A percentile compares a stretch with the other conserved stretches of the same genome.
Evolutionary conservation across 2,329 filamentous ascomycete genomes (phyloP).

Genomic region (Cryphonectria naterciae): DNA sequence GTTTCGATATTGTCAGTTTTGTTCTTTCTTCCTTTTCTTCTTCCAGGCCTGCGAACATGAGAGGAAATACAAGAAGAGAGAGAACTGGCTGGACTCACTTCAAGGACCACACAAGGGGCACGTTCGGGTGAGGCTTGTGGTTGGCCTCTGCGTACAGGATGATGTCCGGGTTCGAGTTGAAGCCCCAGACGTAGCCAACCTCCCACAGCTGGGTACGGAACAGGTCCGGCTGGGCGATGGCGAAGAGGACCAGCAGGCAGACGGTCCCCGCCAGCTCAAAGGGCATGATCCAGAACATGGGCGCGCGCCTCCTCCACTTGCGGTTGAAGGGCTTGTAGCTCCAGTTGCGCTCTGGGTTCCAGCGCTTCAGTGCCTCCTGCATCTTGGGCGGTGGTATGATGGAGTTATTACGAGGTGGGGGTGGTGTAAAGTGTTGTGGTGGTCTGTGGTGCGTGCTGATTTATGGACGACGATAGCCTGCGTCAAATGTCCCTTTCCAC

Average conservation of each 20-base stretch:
- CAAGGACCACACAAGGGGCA: conserved; percentile 74
- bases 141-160: conserved; percentile 77
- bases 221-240: conserved; percentile 72
- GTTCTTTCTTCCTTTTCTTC: background rate
- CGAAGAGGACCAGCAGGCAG: conserved; percentile 70
- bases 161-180: conserved; percentile 74
- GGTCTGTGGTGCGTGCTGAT: background rate
- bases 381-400: conserved; percentile 8
- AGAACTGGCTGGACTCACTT: conserved; percentile 58
- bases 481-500: background rate
- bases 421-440: background rate
- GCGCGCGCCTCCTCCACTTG: conserved; percentile 60
- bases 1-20: conserved; percentile 27
- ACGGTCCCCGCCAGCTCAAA: conserved; percentile 69
- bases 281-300: conserved; percentile 65
- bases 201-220: conserved; percentile 75
- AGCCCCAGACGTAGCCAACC: conserved; percentile 70
- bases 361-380: conserved; percentile 12
- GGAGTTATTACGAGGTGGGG: background rate
- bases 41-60: background rate
- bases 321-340: conserved; percentile 62
- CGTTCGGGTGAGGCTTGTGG: conserved; percentile 61
- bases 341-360: conserved; percentile 38
- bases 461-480: background rate
- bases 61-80: background rate